Evolutionary conservation across 2,329 filamentous ascomycete genomes (phyloP).

Genomic region (Cordyceps javanica): DNA sequence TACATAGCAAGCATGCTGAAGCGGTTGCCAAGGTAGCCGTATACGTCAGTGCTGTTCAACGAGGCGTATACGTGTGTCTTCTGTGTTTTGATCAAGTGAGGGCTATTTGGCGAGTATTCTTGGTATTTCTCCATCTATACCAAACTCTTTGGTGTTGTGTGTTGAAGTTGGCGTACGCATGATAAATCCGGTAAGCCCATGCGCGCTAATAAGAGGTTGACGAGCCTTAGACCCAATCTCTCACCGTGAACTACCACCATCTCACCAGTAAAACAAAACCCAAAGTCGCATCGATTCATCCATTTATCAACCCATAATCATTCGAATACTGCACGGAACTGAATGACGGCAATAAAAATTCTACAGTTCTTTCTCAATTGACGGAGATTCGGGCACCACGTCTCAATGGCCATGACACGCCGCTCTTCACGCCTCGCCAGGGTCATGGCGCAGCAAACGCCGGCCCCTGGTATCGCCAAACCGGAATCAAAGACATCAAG

Average conservation of each 20-base stretch:
- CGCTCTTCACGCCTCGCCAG: constrained; percentile 5
- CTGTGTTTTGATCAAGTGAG: no score
- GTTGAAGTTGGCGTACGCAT: background rate
- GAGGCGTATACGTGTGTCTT: no score
- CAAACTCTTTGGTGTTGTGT: background rate
- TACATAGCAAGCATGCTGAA: background rate
- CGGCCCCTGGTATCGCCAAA: background rate
- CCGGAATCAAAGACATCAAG: background rate
- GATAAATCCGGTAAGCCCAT: background rate
- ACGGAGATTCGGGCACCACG: background rate
- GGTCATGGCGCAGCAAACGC: background rate
- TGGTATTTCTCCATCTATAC: no score
- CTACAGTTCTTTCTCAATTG: background rate
- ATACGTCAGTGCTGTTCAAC: no score
- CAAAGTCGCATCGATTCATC: background rate
- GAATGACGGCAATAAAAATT: no score
- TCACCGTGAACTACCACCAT: background rate
- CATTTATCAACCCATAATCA: no score
- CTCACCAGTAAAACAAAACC: no score
- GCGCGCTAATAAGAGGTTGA: background rate
- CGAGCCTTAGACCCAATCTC: background rate
- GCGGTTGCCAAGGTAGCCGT: no score
- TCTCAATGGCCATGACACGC: background rate
- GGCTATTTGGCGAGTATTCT: no score
- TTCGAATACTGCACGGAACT: no score